These are phyloP conservation scores for Neopestalotiopsis sp. DNA, from an alignment of 2,329 filamentous ascomycete genomes.

Conservation along the genomic window DNA sequence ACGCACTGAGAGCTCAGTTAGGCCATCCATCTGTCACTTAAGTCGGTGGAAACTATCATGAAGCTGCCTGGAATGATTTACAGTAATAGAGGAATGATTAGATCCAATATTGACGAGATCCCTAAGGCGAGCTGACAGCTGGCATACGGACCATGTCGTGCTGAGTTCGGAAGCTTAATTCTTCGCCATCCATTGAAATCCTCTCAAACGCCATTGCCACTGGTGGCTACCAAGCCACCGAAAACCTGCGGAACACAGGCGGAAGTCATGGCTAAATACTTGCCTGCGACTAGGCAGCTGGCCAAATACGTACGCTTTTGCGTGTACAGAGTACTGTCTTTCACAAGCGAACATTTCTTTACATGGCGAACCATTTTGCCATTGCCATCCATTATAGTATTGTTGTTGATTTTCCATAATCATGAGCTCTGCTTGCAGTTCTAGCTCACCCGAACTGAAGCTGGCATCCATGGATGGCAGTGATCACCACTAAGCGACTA, in stretches of 20 bases:
- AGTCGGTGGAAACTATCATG: no score
- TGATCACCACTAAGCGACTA: no score
- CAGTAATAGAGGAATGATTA: no score
- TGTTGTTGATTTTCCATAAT: background rate
- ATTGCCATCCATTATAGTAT: background rate
- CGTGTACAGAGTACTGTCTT: no score
- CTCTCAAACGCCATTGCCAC: background rate
- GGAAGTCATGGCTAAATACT: background rate
- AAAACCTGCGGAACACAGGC: no score
- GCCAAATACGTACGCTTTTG: background rate
- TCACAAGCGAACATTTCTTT: no score
- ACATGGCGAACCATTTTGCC: no score
- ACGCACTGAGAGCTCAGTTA: no score
- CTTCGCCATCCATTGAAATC: constrained; percentile 5
- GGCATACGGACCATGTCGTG: background rate
- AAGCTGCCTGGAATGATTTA: no score
- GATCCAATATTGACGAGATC: background rate
- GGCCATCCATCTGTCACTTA: background rate
- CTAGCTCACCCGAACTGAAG: no score
- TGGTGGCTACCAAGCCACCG: constrained; percentile 6
- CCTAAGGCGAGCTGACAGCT: background rate
- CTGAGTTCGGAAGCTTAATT: background rate
- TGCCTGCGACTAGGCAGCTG: background rate
- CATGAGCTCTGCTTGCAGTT: background rate
- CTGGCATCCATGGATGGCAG: no score